Conservation (phyloP, 495 filamentous ascomycete species). For the Hypoxylon lenormandii region DNA sequence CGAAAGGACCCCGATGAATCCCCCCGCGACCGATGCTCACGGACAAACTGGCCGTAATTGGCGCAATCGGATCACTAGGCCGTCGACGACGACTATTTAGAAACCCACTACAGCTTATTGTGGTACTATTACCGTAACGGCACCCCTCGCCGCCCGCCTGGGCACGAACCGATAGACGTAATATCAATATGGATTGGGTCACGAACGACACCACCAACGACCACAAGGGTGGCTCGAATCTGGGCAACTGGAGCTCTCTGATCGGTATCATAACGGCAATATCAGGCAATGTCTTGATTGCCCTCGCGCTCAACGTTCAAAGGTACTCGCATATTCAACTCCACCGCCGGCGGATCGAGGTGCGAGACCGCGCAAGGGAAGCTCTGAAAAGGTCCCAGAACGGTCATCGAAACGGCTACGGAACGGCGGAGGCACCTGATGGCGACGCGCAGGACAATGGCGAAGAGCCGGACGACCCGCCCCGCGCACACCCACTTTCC, state of each 20-base stretch:
- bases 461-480: slow-evolving; percentile 48
- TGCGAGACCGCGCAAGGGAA: slow-evolving; percentile 66
- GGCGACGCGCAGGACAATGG: slow-evolving; percentile 41
- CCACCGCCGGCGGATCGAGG: slow-evolving; percentile 54
- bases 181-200: slow-evolving; percentile 28
- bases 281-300: slow-evolving; percentile 89
- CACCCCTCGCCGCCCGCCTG: slow-evolving; percentile 11
- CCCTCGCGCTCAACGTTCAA: slow-evolving; percentile 93
- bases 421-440: slow-evolving; percentile 35
- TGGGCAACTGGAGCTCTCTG: slow-evolving; percentile 86
- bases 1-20: slow-evolving; percentile 36
- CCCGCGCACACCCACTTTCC: slow-evolving; percentile 64
- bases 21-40: slow-evolving; percentile 19
- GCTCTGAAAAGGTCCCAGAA: slow-evolving; percentile 52
- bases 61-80: slow-evolving; percentile 25
- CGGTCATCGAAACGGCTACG: slow-evolving; percentile 49
- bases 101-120: slow-evolving; percentile 9
- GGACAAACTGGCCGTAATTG: slow-evolving; percentile 29
- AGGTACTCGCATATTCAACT: slow-evolving; percentile 93
- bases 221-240: slow-evolving; percentile 55
- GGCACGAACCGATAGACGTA: slow-evolving; percentile 26
- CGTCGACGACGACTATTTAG: slow-evolving; percentile 4
- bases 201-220: slow-evolving; percentile 54
- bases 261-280: slow-evolving; percentile 96
- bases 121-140: slow-evolving; percentile 15